phyloP scores from a whole-genome alignment of 2,329 filamentous ascomycete genomes.

The Colletotrichum sp. region DNA sequence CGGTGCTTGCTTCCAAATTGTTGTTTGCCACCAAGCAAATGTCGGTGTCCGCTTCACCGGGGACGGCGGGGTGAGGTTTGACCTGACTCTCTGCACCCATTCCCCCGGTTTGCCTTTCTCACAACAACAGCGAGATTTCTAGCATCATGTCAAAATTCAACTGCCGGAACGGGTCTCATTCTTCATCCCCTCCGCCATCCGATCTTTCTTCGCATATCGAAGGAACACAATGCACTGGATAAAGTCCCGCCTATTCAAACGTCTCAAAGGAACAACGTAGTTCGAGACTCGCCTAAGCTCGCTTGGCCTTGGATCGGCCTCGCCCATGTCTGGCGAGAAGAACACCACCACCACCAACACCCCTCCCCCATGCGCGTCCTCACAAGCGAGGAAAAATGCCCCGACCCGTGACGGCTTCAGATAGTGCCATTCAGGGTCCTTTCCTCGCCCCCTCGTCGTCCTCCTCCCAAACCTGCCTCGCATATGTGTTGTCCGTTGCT shows the following conservation, averaged over 20 bases:
- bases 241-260: neutral
- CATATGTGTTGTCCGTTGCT: neutral
- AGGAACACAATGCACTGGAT: neutral
- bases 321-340: neutral
- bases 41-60: neutral
- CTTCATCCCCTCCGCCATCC: neutral
- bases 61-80: neutral
- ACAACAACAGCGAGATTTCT: neutral
- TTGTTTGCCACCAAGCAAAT: neutral
- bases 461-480: neutral
- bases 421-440: neutral
- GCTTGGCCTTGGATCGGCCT: neutral
- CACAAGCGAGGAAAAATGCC: neutral
- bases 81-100: neutral
- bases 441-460: neutral
- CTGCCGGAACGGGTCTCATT: neutral
- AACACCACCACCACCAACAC: neutral
- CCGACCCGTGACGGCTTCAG: neutral
- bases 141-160: neutral
- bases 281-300: neutral
- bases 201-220: neutral
- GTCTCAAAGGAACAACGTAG: neutral
- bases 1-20: neutral
- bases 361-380: neutral
- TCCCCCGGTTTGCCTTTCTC: neutral